phyloP scores from a whole-genome alignment of 2,329 filamentous ascomycete genomes.

The Fusarium falciforme region DNA sequence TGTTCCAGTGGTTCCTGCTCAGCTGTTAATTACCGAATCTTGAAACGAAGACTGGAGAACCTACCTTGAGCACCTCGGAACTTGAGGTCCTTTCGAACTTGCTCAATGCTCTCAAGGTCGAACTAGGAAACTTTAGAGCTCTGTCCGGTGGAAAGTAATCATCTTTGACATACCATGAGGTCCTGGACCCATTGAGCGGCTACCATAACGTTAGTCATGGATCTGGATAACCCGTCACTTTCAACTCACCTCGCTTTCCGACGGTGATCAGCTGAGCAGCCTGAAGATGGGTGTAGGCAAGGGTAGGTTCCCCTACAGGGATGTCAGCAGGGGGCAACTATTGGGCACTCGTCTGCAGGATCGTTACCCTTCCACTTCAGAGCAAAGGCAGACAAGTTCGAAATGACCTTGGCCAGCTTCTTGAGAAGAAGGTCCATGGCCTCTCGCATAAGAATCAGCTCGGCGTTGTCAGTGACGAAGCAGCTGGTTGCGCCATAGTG shows the following conservation, averaged over 20 bases:
- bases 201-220: background rate
- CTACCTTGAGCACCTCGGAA: background rate
- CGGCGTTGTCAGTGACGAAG: slow-evolving; percentile 14
- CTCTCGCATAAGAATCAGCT: slow-evolving; percentile 7
- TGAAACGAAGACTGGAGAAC: background rate
- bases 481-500: slow-evolving; percentile 9
- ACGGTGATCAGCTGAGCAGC: slow-evolving; percentile 8
- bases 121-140: background rate
- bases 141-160: background rate
- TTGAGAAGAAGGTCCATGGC: slow-evolving; percentile 3
- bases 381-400: slow-evolving; percentile 4
- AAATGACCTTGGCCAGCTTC: slow-evolving; percentile 18
- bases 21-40: background rate
- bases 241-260: background rate
- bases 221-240: background rate
- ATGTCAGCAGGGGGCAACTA: background rate
- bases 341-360: background rate
- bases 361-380: slow-evolving; percentile 9
- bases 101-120: background rate
- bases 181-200: background rate
- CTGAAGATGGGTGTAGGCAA: slow-evolving; percentile 14
- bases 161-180: background rate
- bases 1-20: slow-evolving; percentile 66
- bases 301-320: background rate
- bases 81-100: background rate